Conservation (phyloP, 768 basidiomycete genomes). For the Terana coerulea region DNA sequence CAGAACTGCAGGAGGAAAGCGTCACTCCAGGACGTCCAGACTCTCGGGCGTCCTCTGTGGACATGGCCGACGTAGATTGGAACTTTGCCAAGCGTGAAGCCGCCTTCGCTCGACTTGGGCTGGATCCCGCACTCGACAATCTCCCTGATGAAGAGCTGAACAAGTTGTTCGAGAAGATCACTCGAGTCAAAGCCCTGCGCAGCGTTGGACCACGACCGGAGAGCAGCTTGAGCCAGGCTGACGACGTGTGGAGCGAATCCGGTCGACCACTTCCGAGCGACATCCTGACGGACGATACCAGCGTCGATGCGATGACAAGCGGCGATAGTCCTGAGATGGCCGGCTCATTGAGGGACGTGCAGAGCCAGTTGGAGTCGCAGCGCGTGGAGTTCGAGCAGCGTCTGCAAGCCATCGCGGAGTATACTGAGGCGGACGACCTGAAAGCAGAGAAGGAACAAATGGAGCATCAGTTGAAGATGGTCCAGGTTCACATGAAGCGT, state of each 20-base stretch:
- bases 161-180: constrained; percentile 91
- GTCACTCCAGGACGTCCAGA: constrained; percentile 63
- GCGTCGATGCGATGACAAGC: constrained; percentile 61
- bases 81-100: constrained; percentile 96
- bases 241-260: constrained; percentile 87
- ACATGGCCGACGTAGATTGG: constrained; percentile 85
- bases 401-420: constrained; percentile 57
- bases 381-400: constrained; percentile 54
- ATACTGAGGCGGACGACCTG: constrained; percentile 78
- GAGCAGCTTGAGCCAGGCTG: constrained; percentile 81
- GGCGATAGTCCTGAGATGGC: constrained; percentile 63
- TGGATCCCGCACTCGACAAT: constrained; percentile 88
- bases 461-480: constrained; percentile 80
- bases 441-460: constrained; percentile 91
- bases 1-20: constrained; percentile 56
- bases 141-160: constrained; percentile 94
- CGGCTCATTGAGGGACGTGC: constrained; percentile 63
- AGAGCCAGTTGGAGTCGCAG: constrained; percentile 59
- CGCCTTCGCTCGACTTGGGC: constrained; percentile 78
- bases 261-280: constrained; percentile 79
- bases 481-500: constrained; percentile 79
- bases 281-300: constrained; percentile 84
- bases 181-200: constrained; percentile 85
- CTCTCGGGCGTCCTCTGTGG: constrained; percentile 67
- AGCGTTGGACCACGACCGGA: constrained; percentile 81